Base-by-base conservation (phyloP, 2,329 filamentous ascomycete species). In the Cladosporium sp. region DNA sequence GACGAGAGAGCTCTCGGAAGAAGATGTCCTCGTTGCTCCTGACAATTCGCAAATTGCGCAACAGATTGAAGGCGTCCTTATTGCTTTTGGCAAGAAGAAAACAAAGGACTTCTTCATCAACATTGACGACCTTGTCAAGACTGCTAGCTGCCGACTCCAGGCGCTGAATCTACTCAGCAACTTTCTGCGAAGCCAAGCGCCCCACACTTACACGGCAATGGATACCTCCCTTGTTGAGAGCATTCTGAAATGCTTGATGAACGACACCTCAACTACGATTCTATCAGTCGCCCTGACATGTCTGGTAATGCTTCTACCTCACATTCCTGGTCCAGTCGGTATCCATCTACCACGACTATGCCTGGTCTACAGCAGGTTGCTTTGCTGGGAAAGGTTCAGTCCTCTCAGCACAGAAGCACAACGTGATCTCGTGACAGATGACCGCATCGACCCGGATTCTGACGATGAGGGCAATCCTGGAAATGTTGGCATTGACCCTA, bases 261-360 rank as follows among this genome's bases (percentile, higher is more conserved):
- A 80, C 49, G 88, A 93, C 65, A 87, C 85, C 1, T 91, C 87
- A 0, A 88, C 86, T 0, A 84, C 85, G 1, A 81, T 86, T 3
- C 77, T 92, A n/a, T 87, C 87, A 1, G 73, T 89, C 38, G 86
- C 87, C 1, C 72, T 93, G 47, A 87, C 86, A 4, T 80, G 83
- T 7, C 69, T 93, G 52, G 85, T 88, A 57, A 93, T 93, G 88
- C 81, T 92, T 22, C 68, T 93, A 43, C 88, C 88, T 1, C 87
- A 91, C 63, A 88, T 92, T 67, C 88, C 88, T 1, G 84, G 80
- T 58, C 84, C 85, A 2, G 70, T 91, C 12, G 81, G 83, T 2
- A 77, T 80, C 1, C 79, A 85, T 62, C 74, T 93, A 5, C 84
- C 87, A 24, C 80, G 82, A 17, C 73, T 93, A 15, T 93, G 92